These are phyloP conservation scores for Salix caprea DNA, from an alignment of 345 rosid species.

Conservation along the genomic window DNA sequence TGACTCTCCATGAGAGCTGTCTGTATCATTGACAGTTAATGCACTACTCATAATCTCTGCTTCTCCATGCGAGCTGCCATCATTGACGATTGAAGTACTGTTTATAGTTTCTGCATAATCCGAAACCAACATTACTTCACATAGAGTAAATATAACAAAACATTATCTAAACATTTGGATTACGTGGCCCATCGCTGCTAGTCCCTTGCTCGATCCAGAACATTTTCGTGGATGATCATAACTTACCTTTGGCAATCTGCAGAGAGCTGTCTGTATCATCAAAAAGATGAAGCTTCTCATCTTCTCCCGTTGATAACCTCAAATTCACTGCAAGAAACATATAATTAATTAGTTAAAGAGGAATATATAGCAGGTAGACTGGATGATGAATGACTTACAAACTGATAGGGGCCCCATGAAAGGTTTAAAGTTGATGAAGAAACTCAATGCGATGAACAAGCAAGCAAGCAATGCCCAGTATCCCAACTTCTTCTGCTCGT, in stretches of 20 bases:
- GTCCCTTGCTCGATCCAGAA: too few relatives aligned
- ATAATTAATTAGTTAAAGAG: background rate
- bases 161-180: background rate
- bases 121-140: background rate
- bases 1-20: background rate
- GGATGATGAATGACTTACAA: constrained; percentile 30
- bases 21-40: background rate
- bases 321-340: constrained; percentile 46
- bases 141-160: background rate
- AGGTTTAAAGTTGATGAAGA: constrained; percentile 51
- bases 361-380: background rate
- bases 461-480: constrained; percentile 50
- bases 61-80: background rate
- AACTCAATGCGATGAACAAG: constrained; percentile 47
- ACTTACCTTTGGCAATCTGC: background rate
- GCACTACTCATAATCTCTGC: background rate
- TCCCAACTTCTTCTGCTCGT: constrained; percentile 58
- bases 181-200: too few relatives aligned
- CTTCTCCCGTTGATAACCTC: constrained; percentile 34
- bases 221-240: background rate
- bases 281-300: constrained; percentile 28
- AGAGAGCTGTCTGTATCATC: constrained; percentile 19
- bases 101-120: background rate
- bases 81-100: background rate
- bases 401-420: constrained; percentile 42